Conservation (phyloP, 2,329 filamentous ascomycete species). For the Pyricularia pennisetigena region DNA sequence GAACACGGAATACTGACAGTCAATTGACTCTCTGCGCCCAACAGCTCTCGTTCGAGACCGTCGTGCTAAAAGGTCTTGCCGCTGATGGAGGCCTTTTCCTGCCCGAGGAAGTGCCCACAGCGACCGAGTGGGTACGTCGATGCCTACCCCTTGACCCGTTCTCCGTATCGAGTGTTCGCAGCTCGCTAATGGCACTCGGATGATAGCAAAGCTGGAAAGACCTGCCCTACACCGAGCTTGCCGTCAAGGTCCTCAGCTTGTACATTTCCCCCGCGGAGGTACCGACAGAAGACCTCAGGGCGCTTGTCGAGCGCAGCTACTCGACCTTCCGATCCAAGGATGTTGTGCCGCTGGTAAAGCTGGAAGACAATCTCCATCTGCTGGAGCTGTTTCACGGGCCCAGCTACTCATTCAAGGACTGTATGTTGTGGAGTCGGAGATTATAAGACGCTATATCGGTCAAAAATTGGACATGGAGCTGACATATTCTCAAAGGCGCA, state of each 20-base stretch:
- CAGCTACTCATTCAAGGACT: conserved; percentile 93
- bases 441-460: conserved; percentile 1
- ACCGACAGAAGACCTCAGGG: conserved; percentile 66
- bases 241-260: conserved; percentile 74
- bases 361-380: conserved; percentile 71
- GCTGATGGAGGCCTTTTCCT: conserved; percentile 83
- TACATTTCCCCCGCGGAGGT: conserved; percentile 84
- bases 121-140: conserved; percentile 27
- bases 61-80: conserved; percentile 81
- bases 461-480: not conserved
- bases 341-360: conserved; percentile 68
- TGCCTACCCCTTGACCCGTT: conserved; percentile 3
- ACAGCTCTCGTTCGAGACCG: conserved; percentile 81
- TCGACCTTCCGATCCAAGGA: conserved; percentile 76
- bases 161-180: not conserved
- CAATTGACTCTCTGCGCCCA: not conserved
- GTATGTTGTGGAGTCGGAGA: conserved; percentile 20
- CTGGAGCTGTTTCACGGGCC: conserved; percentile 96
- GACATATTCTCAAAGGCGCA: conserved; percentile 30
- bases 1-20: not conserved
- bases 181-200: not conserved
- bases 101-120: conserved; percentile 65
- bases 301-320: conserved; percentile 78
- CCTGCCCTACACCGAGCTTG: conserved; percentile 70
- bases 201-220: conserved; percentile 57